These are phyloP conservation scores for Phytophthora fragariae DNA, from an alignment of 352 stramenopile genomes.

Conservation along the genomic window DNA sequence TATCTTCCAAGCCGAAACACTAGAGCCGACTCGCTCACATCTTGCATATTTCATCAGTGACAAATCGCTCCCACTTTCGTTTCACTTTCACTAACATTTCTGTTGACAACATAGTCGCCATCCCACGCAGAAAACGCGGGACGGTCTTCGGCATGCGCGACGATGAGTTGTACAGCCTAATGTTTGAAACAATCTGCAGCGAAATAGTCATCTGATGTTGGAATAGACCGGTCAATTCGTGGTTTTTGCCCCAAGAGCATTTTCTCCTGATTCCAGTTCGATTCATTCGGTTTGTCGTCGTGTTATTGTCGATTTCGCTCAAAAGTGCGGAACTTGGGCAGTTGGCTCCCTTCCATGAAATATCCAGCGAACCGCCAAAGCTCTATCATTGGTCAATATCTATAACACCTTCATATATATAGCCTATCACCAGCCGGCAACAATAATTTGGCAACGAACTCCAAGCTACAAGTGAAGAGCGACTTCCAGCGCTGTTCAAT, in stretches of 20 bases:
- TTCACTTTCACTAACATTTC: constrained; percentile 14
- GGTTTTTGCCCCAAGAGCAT: constrained; percentile 15
- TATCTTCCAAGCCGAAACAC: constrained; percentile 12
- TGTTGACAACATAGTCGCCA: neutral
- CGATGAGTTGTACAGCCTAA: neutral
- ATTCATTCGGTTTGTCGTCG: constrained; percentile 34
- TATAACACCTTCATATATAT: too few species aligned
- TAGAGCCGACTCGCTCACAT: constrained; percentile 32
- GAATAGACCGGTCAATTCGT: constrained; percentile 18
- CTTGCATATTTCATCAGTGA: constrained; percentile 20
- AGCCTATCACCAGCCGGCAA: too few species aligned
- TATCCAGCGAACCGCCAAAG: too few species aligned
- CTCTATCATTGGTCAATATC: too few species aligned
- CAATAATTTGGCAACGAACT: too few species aligned
- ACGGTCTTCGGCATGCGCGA: constrained; percentile 3
- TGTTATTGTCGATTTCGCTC: too few species aligned
- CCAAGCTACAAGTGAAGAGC: too few species aligned
- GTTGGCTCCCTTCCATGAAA: too few species aligned
- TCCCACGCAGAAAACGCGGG: constrained; percentile 4
- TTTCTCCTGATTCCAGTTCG: constrained; percentile 39
- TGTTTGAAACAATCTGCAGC: constrained; percentile 13
- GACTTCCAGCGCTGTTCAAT: too few species aligned
- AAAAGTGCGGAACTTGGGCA: too few species aligned
- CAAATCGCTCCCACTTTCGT: constrained; percentile 29
- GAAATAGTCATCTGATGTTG: constrained; percentile 16